Percentiles rank a stretch among this genome's conserved stretches.
These are phyloP conservation scores for Physocladia obscura DNA, from an alignment of 192 early-diverging fungal species.

Conservation along the genomic window DNA sequence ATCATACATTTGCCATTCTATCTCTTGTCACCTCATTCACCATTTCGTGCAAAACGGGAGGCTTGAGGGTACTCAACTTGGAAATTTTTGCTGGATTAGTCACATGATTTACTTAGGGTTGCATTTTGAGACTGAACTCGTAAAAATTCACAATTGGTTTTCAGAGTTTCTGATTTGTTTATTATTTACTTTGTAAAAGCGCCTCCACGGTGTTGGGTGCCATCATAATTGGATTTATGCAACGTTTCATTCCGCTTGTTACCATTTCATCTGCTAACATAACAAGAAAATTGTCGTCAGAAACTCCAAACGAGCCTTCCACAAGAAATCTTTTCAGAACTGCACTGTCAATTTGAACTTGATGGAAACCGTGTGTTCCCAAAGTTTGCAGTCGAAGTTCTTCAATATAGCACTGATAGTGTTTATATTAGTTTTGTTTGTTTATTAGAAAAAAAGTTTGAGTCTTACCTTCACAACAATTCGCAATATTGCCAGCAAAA, in stretches of 20 bases:
- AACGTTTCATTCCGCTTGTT: slow-evolving; percentile 51
- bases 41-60: too few relatives aligned
- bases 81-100: too few relatives aligned
- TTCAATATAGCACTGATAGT: slow-evolving; percentile 49
- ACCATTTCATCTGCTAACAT: slow-evolving; percentile 52
- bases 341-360: slow-evolving; percentile 70
- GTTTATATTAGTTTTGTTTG: too few relatives aligned
- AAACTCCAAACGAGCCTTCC: not conserved
- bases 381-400: slow-evolving; percentile 54
- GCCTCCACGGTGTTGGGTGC: not conserved
- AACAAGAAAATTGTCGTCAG: slow-evolving; percentile 31
- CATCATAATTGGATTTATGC: slow-evolving; percentile 38
- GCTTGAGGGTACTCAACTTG: too few relatives aligned
- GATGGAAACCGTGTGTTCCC: slow-evolving; percentile 52
- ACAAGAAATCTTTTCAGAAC: slow-evolving; percentile 30
- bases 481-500: slow-evolving; percentile 54
- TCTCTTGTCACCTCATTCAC: too few relatives aligned
- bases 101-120: too few relatives aligned
- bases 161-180: too few relatives aligned
- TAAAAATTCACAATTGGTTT: too few relatives aligned
- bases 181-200: not conserved
- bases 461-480: slow-evolving; percentile 63
- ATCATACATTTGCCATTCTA: too few relatives aligned
- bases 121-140: too few relatives aligned
- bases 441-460: not conserved